Evolutionary conservation across 257 asterid genomes (phyloP), one percentile per base, ranked within the genome.

Genomic region (Leonotis leonurus): DNA sequence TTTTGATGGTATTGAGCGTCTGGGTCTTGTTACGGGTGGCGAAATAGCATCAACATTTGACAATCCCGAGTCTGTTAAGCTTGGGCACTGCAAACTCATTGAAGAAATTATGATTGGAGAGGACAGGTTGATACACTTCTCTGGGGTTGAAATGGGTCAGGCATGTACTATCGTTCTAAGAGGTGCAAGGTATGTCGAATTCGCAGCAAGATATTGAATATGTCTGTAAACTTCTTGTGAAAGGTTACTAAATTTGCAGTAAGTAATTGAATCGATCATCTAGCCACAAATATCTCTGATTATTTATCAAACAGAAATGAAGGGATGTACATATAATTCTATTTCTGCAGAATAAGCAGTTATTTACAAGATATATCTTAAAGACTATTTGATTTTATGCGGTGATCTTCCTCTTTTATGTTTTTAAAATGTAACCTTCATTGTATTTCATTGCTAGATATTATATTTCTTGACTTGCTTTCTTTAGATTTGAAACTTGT

Each of bases 71-170:
- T 89, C 99, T 1, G 95, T 89, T 48, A 86, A 92, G 81, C 94
- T 92, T 49, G 99, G 99, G 43, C 91, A 83, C 39, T 93, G 99
- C 80, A 86, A 86, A 41, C 94, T 86, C 40, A 89, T 92, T 29
- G 99, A 92, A 73, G 97, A 93, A 78, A 89, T 93, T 60, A 89
- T 93, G 99, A 93, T 93, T 77, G 99, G 99, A 1, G 99, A 93
- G 83, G 99, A 93, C 79, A 89, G 73, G 80, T 58, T 93, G 76
- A 93, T 93, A 73, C 97, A 93, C 77, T 93, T 93, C 70, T 93
- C 97, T 56, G 99, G 99, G 20, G 96, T 92, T 73, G 97, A 72
- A 66, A 74, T 92, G 97, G 99, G 99, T 25, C 95, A 92, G 76
- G 99, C 99, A 48, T 92, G 99, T 65, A 92, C 97, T 3, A 89